Percentiles rank a stretch among this genome's conserved stretches.
Conservation (phyloP, 2,329 filamentous ascomycete species). For the Elsinoe arachidis region DNA sequence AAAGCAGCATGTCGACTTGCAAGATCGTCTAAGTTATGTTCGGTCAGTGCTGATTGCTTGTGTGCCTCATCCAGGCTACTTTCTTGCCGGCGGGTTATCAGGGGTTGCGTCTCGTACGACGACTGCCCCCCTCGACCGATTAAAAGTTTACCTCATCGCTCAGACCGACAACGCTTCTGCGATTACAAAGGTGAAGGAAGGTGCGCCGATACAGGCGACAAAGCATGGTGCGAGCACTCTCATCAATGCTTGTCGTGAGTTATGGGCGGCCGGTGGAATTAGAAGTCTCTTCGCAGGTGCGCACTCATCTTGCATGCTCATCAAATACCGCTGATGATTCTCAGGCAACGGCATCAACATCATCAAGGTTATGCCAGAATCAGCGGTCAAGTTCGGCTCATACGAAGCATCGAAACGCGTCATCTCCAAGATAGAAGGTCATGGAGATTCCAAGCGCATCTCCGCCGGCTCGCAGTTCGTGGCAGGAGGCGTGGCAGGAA, state of each 20-base stretch:
- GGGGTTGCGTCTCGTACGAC: conserved; percentile 91
- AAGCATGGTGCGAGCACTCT: conserved; percentile 62
- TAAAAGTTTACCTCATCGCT: conserved; percentile 96
- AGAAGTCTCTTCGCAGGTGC: conserved; percentile 87
- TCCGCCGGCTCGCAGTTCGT: conserved; percentile 81
- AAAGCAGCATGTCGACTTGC: conserved; percentile 13
- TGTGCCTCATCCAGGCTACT: conserved; percentile 90
- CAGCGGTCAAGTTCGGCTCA: conserved; percentile 94
- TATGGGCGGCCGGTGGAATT: conserved; percentile 80
- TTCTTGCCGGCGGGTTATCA: conserved; percentile 87
- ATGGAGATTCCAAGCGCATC: conserved; percentile 70
- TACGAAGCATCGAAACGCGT: conserved; percentile 84
- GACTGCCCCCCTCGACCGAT: conserved; percentile 88
- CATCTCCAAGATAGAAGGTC: conserved; percentile 78
- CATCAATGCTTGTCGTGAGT: conserved; percentile 60
- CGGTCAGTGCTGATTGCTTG: conserved; percentile 43
- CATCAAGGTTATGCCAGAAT: conserved; percentile 97
- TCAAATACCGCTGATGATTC: conserved; percentile 15
- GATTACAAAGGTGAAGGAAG: conserved; percentile 59
- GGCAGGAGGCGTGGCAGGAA: conserved; percentile 82
- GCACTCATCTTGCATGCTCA: conserved; percentile 22
- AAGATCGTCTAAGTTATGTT: conserved; percentile 6
- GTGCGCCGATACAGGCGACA: conserved; percentile 55
- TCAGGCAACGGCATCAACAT: conserved; percentile 92
- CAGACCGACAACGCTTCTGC: conserved; percentile 61